phyloP scores from a whole-genome alignment of 2,329 filamentous ascomycete genomes.

The Aspergillus jensenii region DNA sequence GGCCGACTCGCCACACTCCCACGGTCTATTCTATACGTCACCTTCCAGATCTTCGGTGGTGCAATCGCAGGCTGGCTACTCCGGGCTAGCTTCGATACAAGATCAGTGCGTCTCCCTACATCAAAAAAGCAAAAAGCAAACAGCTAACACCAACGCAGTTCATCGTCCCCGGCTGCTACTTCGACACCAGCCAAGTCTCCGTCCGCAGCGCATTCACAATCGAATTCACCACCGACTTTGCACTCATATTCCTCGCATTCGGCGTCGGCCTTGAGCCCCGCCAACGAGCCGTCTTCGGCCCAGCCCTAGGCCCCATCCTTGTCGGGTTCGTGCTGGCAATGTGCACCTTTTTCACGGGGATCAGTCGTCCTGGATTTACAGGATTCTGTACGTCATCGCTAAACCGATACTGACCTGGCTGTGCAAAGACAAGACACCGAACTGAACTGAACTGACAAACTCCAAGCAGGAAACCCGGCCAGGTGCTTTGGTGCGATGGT shows the following conservation, averaged over 20 bases:
- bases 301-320: conserved; percentile 50
- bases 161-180: conserved; percentile 40
- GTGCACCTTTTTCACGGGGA: conserved; percentile 3
- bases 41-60: conserved; percentile 47
- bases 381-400: conserved; percentile 33
- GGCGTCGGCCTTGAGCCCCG: conserved; percentile 56
- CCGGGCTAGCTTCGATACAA: conserved; percentile 28
- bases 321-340: conserved; percentile 46
- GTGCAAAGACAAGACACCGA: not conserved
- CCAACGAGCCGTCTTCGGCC: conserved; percentile 51
- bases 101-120: not conserved
- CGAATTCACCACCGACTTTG: conserved; percentile 49
- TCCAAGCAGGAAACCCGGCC: conserved; percentile 43
- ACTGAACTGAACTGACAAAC: not conserved
- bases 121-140: not conserved
- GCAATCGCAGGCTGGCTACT: conserved; percentile 47
- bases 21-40: conserved; percentile 49
- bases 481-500: conserved; percentile 48
- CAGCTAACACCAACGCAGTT: conserved; percentile 12
- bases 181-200: conserved; percentile 36
- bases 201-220: conserved; percentile 47
- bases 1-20: conserved; percentile 51
- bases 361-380: conserved; percentile 40
- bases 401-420: not conserved
- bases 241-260: conserved; percentile 52